A percentile compares a stretch with the other conserved stretches of the same genome.
phyloP scores from a whole-genome alignment of 345 rosid genomes.

The Camelina sativa region DNA sequence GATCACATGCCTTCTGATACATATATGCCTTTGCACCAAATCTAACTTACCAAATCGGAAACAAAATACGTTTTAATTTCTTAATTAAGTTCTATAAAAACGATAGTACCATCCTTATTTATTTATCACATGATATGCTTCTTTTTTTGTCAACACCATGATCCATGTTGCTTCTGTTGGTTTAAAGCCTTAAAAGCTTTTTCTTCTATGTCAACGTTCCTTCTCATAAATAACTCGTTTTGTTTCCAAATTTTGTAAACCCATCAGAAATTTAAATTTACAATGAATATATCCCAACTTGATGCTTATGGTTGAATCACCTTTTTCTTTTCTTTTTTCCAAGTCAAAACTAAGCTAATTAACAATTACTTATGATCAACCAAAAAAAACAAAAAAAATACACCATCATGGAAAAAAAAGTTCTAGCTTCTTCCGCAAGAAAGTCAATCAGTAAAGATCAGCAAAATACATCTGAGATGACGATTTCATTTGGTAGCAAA shows the following conservation, averaged over 20 bases:
- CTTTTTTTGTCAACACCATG: conserved; percentile 9
- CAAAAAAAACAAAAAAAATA: background rate
- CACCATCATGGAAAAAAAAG: background rate
- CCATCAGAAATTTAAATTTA: background rate
- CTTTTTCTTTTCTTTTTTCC: background rate
- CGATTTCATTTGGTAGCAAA: conserved; percentile 8
- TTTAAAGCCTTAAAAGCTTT: background rate
- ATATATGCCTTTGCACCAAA: background rate
- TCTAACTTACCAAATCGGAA: background rate
- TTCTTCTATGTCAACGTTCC: background rate
- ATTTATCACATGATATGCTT: conserved; percentile 11
- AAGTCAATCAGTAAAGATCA: conserved; percentile 31
- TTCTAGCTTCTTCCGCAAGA: conserved; percentile 32
- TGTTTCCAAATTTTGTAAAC: background rate
- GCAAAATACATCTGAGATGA: conserved; percentile 35
- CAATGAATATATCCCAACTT: background rate
- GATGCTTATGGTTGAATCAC: background rate
- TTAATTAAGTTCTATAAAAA: background rate
- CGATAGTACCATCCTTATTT: background rate
- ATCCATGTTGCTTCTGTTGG: background rate
- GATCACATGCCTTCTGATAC: background rate
- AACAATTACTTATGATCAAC: conserved; percentile 8
- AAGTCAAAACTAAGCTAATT: conserved; percentile 19
- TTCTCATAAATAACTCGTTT: background rate
- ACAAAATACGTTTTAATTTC: background rate